Percentiles rank a stretch among this genome's conserved stretches.
phyloP scores from a whole-genome alignment of 2,329 filamentous ascomycete species.

The Epichloe gansuensis region DNA sequence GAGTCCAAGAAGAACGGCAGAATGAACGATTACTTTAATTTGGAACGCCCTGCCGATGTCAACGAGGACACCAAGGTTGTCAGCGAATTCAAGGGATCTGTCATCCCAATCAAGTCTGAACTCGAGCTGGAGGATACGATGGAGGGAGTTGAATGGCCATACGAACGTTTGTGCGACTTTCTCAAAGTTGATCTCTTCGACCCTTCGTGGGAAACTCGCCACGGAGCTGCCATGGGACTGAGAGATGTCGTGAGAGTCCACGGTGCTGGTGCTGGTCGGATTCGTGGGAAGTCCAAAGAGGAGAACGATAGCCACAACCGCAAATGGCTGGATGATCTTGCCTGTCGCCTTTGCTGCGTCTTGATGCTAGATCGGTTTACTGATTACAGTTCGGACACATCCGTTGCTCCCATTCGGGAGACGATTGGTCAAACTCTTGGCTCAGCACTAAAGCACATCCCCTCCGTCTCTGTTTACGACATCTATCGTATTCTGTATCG shows the following conservation, averaged over 20 bases:
- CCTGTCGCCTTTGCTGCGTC: constrained; percentile 88
- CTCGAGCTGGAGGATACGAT: constrained; percentile 67
- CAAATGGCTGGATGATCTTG: constrained; percentile 83
- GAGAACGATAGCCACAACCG: constrained; percentile 75
- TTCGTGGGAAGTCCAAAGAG: constrained; percentile 52
- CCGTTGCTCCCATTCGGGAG: constrained; percentile 90
- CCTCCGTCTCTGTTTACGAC: constrained; percentile 64
- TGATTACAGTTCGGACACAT: constrained; percentile 95
- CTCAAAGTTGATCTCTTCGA: constrained; percentile 91
- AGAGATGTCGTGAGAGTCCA: constrained; percentile 89
- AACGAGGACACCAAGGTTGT: constrained; percentile 90
- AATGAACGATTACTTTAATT: constrained; percentile 75
- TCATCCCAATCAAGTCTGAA: constrained; percentile 72
- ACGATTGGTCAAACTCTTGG: constrained; percentile 90
- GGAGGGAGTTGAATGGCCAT: constrained; percentile 83
- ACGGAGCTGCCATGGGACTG: constrained; percentile 90
- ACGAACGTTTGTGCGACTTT: constrained; percentile 86
- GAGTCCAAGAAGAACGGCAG: constrained; percentile 51
- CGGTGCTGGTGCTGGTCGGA: constrained; percentile 72
- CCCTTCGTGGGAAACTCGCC: constrained; percentile 84
- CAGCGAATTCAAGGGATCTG: constrained; percentile 84
- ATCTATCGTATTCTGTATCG: constrained; percentile 77
- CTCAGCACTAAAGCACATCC: constrained; percentile 74
- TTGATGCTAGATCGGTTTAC: constrained; percentile 97
- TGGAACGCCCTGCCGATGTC: constrained; percentile 63